Percentiles rank a stretch among this genome's conserved stretches.
These are phyloP conservation scores for Cynara cardunculus DNA, from an alignment of 129 eudicot genomes.

Conservation along the genomic window DNA sequence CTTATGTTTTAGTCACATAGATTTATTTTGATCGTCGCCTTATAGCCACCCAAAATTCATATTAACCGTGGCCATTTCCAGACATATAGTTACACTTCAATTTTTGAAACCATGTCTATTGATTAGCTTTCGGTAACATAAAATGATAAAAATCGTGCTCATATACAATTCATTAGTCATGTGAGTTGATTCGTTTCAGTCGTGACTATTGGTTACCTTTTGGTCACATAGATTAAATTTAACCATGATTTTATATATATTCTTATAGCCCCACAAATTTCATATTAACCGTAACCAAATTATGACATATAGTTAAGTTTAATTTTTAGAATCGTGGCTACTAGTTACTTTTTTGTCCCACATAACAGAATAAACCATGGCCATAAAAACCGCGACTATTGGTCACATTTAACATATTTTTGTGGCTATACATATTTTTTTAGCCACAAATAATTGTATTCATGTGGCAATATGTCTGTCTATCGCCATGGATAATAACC, in stretches of 20 bases:
- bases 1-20: neutral
- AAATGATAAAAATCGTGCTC: too few species aligned
- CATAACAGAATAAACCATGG: neutral
- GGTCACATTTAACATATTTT: neutral
- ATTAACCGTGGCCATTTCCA: neutral
- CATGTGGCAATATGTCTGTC: too few species aligned
- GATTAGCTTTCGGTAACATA: neutral
- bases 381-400: neutral
- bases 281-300: neutral
- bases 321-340: neutral
- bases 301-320: too few species aligned
- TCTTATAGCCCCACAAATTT: neutral
- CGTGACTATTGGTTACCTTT: neutral
- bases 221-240: neutral
- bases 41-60: neutral
- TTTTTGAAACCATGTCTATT: too few species aligned
- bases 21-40: too few species aligned
- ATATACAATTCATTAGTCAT: neutral
- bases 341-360: neutral
- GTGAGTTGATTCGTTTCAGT: neutral
- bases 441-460: too few species aligned
- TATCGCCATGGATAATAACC: neutral
- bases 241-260: neutral
- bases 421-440: neutral
- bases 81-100: neutral